These are phyloP conservation scores for Prunus mume DNA, from an alignment of 306 rosid species.

Conservation along the genomic window DNA sequence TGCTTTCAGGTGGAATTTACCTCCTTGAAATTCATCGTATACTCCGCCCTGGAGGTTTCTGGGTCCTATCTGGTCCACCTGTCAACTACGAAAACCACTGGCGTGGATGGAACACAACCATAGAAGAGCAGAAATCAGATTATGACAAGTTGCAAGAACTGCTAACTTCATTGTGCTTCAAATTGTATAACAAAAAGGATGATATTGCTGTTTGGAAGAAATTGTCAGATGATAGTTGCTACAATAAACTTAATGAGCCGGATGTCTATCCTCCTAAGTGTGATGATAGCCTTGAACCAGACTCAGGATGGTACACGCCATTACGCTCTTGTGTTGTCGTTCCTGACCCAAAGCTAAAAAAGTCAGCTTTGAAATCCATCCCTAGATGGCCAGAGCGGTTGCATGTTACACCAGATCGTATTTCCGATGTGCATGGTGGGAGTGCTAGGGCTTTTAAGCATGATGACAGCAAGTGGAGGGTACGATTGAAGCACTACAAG, in stretches of 20 bases:
- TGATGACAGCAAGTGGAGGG: constrained; percentile 81
- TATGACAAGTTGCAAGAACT: constrained; percentile 72
- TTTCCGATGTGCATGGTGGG: constrained; percentile 52
- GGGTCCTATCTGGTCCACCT: constrained; percentile 97
- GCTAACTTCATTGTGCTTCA: constrained; percentile 84
- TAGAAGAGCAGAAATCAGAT: constrained; percentile 82
- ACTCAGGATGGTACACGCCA: constrained; percentile 96
- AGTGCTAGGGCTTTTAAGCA: constrained; percentile 61
- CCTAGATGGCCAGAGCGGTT: constrained; percentile 84
- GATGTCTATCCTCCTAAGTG: constrained; percentile 83
- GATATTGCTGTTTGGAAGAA: constrained; percentile 98
- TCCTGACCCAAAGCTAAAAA: constrained; percentile 65
- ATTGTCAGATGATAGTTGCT: constrained; percentile 60
- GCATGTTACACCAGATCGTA: constrained; percentile 65
- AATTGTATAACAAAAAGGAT: constrained; percentile 78
- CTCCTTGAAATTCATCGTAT: constrained; percentile 83
- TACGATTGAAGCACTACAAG: constrained; percentile 74
- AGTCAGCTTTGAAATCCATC: constrained; percentile 46
- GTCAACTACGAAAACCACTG: constrained; percentile 83
- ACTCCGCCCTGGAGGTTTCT: constrained; percentile 96
- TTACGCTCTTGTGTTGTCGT: constrained; percentile 76
- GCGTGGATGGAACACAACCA: constrained; percentile 95
- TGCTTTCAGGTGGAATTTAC: constrained; percentile 80
- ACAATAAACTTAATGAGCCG: constrained; percentile 47
- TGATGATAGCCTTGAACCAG: constrained; percentile 86